These are phyloP conservation scores for Plenodomus biglobosus DNA, from an alignment of 2,329 filamentous ascomycete genomes.

Conservation along the genomic window DNA sequence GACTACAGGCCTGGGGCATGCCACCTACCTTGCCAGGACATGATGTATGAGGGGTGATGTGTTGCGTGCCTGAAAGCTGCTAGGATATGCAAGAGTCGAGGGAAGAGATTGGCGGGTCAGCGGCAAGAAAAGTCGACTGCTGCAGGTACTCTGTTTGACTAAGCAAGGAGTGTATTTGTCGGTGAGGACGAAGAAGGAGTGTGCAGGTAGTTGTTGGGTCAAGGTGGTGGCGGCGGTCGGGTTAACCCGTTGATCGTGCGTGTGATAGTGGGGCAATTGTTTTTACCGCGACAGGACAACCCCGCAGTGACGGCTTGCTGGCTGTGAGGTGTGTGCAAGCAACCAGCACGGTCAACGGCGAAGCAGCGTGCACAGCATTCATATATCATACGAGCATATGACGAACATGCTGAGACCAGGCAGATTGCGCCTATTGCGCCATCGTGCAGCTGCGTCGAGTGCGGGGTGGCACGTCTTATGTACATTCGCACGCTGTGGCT, in stretches of 20 bases:
- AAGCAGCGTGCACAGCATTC: not conserved
- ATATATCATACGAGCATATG: not conserved
- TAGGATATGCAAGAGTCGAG: conserved; percentile 7
- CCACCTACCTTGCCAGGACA: conserved; percentile 49
- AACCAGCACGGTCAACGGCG: not conserved
- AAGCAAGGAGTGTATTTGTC: conserved; percentile 27
- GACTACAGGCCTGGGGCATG: conserved; percentile 7
- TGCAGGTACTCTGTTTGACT: conserved; percentile 24
- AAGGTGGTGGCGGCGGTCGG: conserved; percentile 17
- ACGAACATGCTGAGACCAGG: not conserved
- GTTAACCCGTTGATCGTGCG: conserved; percentile 16
- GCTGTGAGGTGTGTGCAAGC: too few relatives aligned
- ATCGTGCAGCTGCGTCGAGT: conserved; percentile 21
- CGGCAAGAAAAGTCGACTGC: conserved; percentile 12
- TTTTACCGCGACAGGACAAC: conserved; percentile 1
- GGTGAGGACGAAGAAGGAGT: conserved; percentile 15
- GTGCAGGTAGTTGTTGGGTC: conserved; percentile 12
- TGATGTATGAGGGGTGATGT: conserved; percentile 36
- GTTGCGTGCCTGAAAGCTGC: conserved; percentile 24
- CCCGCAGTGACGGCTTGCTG: too few relatives aligned
- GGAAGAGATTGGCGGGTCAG: conserved; percentile 7
- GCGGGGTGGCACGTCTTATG: conserved; percentile 11
- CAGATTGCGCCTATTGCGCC: conserved; percentile 24
- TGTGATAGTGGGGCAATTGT: conserved; percentile 17
- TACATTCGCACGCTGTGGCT: conserved; percentile 1